Evolutionary conservation across 2,329 filamentous ascomycete species (phyloP), one percentile per base, ranked within the genome.

Genomic region (Fusarium succisae): DNA sequence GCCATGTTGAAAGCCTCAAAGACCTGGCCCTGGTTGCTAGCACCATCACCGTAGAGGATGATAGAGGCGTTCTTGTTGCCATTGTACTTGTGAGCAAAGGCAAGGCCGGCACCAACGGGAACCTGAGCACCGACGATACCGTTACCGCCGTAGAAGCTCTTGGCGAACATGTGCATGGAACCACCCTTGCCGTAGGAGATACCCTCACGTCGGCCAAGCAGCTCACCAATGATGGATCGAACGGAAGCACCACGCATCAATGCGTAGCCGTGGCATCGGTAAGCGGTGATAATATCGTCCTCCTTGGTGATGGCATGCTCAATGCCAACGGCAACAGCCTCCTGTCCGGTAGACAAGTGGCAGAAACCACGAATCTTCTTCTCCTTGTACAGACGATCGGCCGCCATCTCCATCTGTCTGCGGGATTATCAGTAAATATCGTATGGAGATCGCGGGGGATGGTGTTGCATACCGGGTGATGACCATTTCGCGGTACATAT

Each of bases 1-100:
- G 96, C 96, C 96, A 99, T 99, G 92, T 99, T 99, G 91, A 97
- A 99, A 72, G 96, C 95, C 90, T 99, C 96, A 81, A 99, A 99
- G 79, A 99, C 96, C 87, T 99, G 96, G 76, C 96, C 96, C 89
- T 99, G 96, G 90, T 99, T 99, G 89, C 93, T 94, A 77, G 96
- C 96, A 89, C 96, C 96, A 81, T 99, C 96, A 88, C 96, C 96
- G 86, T 99, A 99, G 68, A 99, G 90, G 76, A 96, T 91, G 78
- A 99, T 89, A 74, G 93, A 93, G 74, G 94, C 93, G 82, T 94
- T 96, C 87, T 95, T 93, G 87, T 93, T 92, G 81, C 89, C 91
- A 81, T 91, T 91, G 89, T 99, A 99, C 88, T 98, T 92, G 88
- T 98, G 95, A 71, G 96, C 96, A 81, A 99, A 99, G 73, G 95